Conservation (phyloP, 2,329 filamentous ascomycete species). For the Cucurbitaria berberidis region DNA sequence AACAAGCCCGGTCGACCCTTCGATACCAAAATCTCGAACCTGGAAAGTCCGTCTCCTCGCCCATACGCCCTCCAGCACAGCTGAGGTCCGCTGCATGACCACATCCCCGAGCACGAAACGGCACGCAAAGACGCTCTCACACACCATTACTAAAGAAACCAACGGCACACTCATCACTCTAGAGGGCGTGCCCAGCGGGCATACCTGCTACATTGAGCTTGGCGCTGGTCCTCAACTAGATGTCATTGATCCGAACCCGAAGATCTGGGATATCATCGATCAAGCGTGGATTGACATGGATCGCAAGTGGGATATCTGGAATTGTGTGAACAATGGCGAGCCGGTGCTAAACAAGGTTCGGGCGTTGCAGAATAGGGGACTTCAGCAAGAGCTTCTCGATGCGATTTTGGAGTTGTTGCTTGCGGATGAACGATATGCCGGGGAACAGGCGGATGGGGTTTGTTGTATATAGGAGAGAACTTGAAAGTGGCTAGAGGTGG, state of each 20-base stretch:
- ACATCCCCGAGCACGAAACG: conserved; percentile 30
- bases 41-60: conserved; percentile 45
- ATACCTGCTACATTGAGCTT: conserved; percentile 39
- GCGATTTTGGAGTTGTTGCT: conserved; percentile 44
- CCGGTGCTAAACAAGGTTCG: conserved; percentile 38
- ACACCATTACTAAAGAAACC: conserved; percentile 16
- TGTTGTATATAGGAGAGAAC: not conserved
- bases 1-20: conserved; percentile 29
- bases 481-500: not conserved
- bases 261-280: conserved; percentile 38
- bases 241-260: conserved; percentile 38
- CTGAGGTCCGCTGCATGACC: conserved; percentile 34
- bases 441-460: conserved; percentile 9
- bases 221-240: conserved; percentile 40
- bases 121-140: conserved; percentile 29
- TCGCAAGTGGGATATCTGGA: conserved; percentile 43
- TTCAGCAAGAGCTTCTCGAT: conserved; percentile 39
- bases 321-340: conserved; percentile 34
- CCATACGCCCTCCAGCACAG: conserved; percentile 20
- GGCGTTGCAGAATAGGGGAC: conserved; percentile 34
- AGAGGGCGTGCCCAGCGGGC: conserved; percentile 24
- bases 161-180: conserved; percentile 40
- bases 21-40: conserved; percentile 36
- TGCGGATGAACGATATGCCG: conserved; percentile 42
- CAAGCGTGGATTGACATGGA: conserved; percentile 39